Conservation (phyloP, 768 basidiomycete genomes). For the Termitomyces heimii region DNA sequence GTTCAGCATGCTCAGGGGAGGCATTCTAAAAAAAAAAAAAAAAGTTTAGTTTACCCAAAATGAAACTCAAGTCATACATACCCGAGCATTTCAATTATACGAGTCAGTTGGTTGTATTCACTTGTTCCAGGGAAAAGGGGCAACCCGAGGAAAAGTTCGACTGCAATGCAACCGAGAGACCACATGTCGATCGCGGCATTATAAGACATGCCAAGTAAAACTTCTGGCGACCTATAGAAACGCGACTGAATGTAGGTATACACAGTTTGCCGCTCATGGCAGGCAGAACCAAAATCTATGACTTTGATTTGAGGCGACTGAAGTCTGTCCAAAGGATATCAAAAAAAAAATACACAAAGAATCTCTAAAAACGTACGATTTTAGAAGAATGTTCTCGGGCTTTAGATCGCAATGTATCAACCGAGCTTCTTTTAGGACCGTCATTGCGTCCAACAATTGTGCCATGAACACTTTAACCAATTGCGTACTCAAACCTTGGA, state of each 20-base stretch:
- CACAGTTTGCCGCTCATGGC: conserved; percentile 98
- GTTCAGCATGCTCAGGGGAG: conserved; percentile 90
- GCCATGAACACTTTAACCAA: conserved; percentile 98
- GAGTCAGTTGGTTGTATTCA: conserved; percentile 96
- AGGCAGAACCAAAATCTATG: conserved; percentile 98
- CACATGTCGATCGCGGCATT: conserved; percentile 98
- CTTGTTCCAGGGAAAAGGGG: conserved; percentile 98
- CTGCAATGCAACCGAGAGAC: conserved; percentile 97
- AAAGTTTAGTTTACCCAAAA: not conserved
- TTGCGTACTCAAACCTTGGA: conserved; percentile 93
- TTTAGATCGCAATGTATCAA: conserved; percentile 98
- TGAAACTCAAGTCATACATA: conserved; percentile 31
- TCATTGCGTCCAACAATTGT: conserved; percentile 88
- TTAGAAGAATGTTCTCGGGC: conserved; percentile 96
- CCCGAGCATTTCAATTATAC: conserved; percentile 99
- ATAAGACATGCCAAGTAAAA: conserved; percentile 91
- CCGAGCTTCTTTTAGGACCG: conserved; percentile 89
- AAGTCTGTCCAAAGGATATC: conserved; percentile 42
- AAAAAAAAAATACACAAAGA: not conserved
- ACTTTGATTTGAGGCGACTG: conserved; percentile 99
- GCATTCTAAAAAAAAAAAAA: conserved; percentile 48
- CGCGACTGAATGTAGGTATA: conserved; percentile 99
- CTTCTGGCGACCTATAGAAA: conserved; percentile 98
- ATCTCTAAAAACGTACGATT: conserved; percentile 61
- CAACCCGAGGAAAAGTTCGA: conserved; percentile 93